Evolutionary conservation across 768 basidiomycete species (phyloP).

Genomic region (Lactarius akahatsu): DNA sequence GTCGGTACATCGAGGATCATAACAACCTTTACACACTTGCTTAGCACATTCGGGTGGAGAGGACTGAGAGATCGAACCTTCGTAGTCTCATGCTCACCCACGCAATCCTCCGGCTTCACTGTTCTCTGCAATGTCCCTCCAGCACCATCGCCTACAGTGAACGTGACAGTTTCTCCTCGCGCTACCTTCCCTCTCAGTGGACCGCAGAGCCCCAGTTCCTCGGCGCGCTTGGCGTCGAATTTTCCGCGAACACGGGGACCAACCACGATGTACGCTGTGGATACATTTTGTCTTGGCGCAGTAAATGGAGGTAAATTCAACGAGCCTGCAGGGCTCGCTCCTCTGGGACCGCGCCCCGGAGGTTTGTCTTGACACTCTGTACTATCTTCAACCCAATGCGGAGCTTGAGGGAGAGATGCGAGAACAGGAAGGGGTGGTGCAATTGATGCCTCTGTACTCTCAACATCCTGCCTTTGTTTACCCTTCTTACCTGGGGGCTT

Average conservation of each 20-base stretch:
- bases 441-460: neutral
- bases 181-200: slow-evolving; percentile 59
- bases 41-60: slow-evolving; percentile 8
- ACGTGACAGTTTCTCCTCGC: slow-evolving; percentile 60
- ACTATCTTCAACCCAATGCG: slow-evolving; percentile 21
- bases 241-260: slow-evolving; percentile 55
- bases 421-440: slow-evolving; percentile 3
- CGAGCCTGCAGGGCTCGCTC: slow-evolving; percentile 17
- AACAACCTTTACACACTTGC: slow-evolving; percentile 45
- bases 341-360: slow-evolving; percentile 2
- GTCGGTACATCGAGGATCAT: slow-evolving; percentile 74
- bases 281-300: slow-evolving; percentile 20
- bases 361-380: slow-evolving; percentile 1
- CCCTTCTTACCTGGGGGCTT: slow-evolving; percentile 14
- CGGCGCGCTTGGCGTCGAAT: slow-evolving; percentile 68
- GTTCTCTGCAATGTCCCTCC: slow-evolving; percentile 46
- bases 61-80: slow-evolving; percentile 38
- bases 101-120: slow-evolving; percentile 59
- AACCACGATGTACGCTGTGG: slow-evolving; percentile 41
- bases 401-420: slow-evolving; percentile 18
- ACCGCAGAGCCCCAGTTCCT: slow-evolving; percentile 64
- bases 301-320: slow-evolving; percentile 15
- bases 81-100: slow-evolving; percentile 53
- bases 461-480: neutral
- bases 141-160: slow-evolving; percentile 48